Evolutionary conservation across 768 basidiomycete genomes (phyloP).

Genomic region (Mycena rebaudengoi): DNA sequence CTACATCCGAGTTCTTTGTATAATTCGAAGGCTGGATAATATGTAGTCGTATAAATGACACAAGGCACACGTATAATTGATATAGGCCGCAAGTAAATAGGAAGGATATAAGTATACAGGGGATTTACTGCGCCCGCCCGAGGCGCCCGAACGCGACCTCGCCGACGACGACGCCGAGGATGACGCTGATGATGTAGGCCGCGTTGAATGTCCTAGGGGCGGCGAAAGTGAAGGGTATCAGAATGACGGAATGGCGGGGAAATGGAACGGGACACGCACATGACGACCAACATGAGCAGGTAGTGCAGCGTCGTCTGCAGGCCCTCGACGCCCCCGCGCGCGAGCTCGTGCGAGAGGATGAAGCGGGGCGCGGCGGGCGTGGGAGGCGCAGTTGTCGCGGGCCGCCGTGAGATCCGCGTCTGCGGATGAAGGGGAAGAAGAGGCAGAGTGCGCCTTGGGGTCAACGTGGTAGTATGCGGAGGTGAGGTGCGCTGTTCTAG

Average conservation of each 20-base stretch:
- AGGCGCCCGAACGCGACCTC: conserved; percentile 29
- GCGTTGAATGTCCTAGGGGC: conserved; percentile 31
- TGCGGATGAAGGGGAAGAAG: not conserved
- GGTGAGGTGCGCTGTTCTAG: conserved; percentile 9
- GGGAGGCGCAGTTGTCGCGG: not conserved
- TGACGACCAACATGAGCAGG: conserved; percentile 34
- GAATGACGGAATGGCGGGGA: not conserved
- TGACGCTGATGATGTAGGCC: conserved; percentile 27
- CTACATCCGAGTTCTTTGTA: no score
- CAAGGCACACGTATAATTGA: no score
- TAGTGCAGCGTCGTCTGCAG: conserved; percentile 29
- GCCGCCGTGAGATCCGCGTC: not conserved
- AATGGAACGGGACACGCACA: conserved; percentile 15
- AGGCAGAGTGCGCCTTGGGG: not conserved
- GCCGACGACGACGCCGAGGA: conserved; percentile 26
- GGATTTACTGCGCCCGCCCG: not conserved
- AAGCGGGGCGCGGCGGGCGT: conserved; percentile 3
- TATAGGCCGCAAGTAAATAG: not conserved
- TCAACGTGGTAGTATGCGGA: conserved; percentile 1
- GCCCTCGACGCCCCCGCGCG: conserved; percentile 23
- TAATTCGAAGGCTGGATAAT: no score
- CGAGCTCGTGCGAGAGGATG: conserved; percentile 31
- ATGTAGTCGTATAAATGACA: no score
- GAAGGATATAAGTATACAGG: not conserved
- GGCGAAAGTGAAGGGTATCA: no score